Evolutionary conservation across 106 monocot species (phyloP).

Genomic region (Platanthera zijinensis): DNA sequence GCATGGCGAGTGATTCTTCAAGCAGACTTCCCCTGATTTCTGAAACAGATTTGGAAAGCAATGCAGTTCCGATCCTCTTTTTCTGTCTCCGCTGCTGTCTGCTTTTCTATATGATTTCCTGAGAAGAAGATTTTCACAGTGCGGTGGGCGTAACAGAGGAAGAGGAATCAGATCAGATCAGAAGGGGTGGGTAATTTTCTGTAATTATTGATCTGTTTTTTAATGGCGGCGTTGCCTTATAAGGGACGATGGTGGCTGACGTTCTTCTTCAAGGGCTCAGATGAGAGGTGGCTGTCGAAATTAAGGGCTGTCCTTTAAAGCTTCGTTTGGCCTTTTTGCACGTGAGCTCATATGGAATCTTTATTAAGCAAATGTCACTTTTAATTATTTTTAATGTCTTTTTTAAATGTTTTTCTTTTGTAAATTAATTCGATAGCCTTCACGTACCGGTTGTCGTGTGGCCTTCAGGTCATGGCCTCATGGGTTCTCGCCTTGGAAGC

Average conservation of each 20-base stretch:
- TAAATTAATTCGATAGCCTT: too few species aligned
- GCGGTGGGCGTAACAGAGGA: background rate
- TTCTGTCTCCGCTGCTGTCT: background rate
- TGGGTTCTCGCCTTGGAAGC: too few species aligned
- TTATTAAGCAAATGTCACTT: too few species aligned
- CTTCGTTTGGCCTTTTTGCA: background rate
- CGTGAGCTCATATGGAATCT: background rate
- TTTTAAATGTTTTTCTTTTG: too few species aligned
- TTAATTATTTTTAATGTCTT: too few species aligned
- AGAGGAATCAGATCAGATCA: too few species aligned
- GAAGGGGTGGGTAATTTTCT: too few species aligned
- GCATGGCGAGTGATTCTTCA: slow-evolving; percentile 15
- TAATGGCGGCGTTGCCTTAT: background rate
- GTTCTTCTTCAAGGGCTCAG: background rate
- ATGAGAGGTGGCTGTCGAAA: background rate
- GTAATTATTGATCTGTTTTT: too few species aligned
- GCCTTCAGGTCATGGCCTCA: too few species aligned
- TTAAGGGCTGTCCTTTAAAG: background rate
- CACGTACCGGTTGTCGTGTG: too few species aligned
- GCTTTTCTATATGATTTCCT: background rate
- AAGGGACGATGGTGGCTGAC: background rate
- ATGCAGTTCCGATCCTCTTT: background rate
- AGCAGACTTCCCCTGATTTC: slow-evolving; percentile 6
- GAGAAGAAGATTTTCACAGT: background rate
- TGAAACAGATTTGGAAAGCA: slow-evolving; percentile 7